Conservation (phyloP, 83 land plant genomes). For the Picea engelmannii region DNA sequence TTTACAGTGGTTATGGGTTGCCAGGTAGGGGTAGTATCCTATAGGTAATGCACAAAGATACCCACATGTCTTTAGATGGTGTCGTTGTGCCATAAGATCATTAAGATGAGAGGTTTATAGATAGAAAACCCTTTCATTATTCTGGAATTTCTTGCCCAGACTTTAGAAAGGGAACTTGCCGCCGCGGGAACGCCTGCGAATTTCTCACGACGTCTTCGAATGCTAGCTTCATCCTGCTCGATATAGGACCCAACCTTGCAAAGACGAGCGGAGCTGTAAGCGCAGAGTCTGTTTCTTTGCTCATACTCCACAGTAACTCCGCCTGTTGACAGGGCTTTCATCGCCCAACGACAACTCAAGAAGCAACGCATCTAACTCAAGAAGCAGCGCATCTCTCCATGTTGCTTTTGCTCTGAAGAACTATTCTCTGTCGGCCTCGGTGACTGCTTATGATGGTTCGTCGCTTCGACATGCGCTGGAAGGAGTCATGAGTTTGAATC, state of each 20-base stretch:
- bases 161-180: constrained; percentile 49
- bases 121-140: constrained; percentile 23
- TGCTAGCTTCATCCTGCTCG: constrained; percentile 26
- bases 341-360: not conserved
- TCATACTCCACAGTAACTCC: constrained; percentile 34
- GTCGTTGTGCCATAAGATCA: no score
- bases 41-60: no score
- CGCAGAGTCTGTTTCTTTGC: constrained; percentile 31
- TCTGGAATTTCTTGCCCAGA: constrained; percentile 44
- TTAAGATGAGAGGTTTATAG: no score
- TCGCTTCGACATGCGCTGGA: not conserved
- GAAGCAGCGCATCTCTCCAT: not conserved
- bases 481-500: not conserved
- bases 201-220: constrained; percentile 65
- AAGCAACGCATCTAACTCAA: no score
- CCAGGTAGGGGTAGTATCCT: no score
- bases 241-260: constrained; percentile 58
- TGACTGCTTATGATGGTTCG: constrained; percentile 21
- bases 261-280: constrained; percentile 49
- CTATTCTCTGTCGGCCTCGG: not conserved
- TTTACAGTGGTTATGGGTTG: no score
- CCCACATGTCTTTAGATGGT: no score
- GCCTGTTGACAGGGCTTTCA: not conserved
- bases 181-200: constrained; percentile 50
- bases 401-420: not conserved